Conservation (phyloP, 169 alveolate species). For the Plasmodium sp. region DNA sequence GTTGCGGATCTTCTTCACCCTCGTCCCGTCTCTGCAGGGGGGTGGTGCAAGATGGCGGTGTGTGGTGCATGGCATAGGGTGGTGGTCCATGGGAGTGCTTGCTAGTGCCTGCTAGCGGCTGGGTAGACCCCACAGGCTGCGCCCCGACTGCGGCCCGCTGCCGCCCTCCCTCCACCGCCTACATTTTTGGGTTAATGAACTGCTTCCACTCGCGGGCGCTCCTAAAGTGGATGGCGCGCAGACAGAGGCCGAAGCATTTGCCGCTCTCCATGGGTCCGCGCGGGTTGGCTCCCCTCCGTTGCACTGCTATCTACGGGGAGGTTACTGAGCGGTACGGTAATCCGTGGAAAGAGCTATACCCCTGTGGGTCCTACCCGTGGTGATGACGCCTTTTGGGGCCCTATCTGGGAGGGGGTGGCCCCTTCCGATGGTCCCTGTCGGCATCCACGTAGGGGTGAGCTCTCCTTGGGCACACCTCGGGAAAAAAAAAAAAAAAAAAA, state of each 20-base stretch:
- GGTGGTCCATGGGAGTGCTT: background rate
- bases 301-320: background rate
- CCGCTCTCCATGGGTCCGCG: background rate
- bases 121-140: background rate
- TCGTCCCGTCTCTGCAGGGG: constrained; percentile 41
- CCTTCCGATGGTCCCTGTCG: background rate
- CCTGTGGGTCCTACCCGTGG: background rate
- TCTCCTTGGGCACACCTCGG: background rate
- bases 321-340: background rate
- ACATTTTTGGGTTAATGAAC: constrained; percentile 70
- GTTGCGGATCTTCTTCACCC: constrained; percentile 49
- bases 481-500: background rate
- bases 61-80: background rate
- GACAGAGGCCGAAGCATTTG: background rate
- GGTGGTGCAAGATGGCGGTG: background rate
- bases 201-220: constrained; percentile 73
- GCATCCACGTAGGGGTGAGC: background rate
- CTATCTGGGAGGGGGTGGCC: background rate
- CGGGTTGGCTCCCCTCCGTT: background rate
- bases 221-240: constrained; percentile 45
- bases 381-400: background rate
- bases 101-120: too few relatives aligned
- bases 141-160: background rate
- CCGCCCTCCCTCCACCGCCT: background rate
- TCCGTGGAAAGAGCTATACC: background rate